These are phyloP conservation scores for Catharanthus roseus DNA, from an alignment of 257 asterid species.

Conservation along the genomic window DNA sequence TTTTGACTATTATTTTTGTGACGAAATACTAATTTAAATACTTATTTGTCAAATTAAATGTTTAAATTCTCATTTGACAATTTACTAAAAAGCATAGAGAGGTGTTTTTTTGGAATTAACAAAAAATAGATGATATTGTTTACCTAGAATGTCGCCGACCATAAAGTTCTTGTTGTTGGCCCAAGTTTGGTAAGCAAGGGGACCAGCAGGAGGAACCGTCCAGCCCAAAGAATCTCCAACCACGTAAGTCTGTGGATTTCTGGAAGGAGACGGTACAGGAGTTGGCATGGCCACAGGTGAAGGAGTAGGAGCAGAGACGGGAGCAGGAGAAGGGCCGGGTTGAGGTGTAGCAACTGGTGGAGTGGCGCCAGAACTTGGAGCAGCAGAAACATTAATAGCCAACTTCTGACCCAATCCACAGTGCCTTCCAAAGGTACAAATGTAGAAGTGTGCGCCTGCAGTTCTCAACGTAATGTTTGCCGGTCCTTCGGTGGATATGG, in stretches of 20 bases:
- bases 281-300: slow-evolving; percentile 18
- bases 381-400: slow-evolving; percentile 54
- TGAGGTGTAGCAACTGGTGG: slow-evolving; percentile 19
- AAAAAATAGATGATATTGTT: neutral
- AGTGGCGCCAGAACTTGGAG: slow-evolving; percentile 19
- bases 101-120: too few species aligned
- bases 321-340: slow-evolving; percentile 19
- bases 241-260: slow-evolving; percentile 27
- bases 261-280: slow-evolving; percentile 38
- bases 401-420: slow-evolving; percentile 50
- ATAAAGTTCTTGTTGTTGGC: slow-evolving; percentile 38
- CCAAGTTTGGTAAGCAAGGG: slow-evolving; percentile 50
- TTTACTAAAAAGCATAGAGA: too few species aligned
- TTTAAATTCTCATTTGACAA: too few species aligned
- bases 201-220: slow-evolving; percentile 51
- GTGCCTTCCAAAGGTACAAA: slow-evolving; percentile 46
- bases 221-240: slow-evolving; percentile 71
- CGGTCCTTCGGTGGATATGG: slow-evolving; percentile 37
- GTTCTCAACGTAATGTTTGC: slow-evolving; percentile 41
- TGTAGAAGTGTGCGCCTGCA: slow-evolving; percentile 49
- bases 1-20: too few species aligned
- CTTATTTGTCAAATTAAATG: too few species aligned
- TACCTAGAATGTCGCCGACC: slow-evolving; percentile 67
- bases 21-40: too few species aligned
- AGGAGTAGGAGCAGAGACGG: slow-evolving; percentile 30